phyloP scores from a whole-genome alignment of 1,139 yeast species.

The Candida freyschussii region DNA sequence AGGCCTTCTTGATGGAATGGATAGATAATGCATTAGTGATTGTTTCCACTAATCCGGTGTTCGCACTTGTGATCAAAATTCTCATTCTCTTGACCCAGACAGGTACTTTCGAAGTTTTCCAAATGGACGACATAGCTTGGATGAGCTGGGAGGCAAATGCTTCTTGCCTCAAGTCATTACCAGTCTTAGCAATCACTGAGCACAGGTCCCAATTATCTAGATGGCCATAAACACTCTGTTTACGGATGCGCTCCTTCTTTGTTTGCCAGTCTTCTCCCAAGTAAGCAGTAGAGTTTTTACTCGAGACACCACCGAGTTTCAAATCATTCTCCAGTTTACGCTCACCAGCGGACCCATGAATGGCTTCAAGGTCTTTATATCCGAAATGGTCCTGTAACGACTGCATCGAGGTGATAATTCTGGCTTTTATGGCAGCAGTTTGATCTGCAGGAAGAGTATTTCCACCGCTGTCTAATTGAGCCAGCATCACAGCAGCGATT shows the following conservation, averaged over 20 bases:
- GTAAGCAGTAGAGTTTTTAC: slow-evolving; percentile 40
- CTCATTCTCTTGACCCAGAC: slow-evolving; percentile 95
- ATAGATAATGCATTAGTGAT: slow-evolving; percentile 90
- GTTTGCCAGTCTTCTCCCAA: slow-evolving; percentile 91
- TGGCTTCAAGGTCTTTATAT: slow-evolving; percentile 46
- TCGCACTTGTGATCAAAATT: slow-evolving; percentile 83
- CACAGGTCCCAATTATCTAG: slow-evolving; percentile 89
- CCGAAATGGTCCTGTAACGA: slow-evolving; percentile 72
- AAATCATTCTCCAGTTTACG: slow-evolving; percentile 87
- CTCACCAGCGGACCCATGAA: slow-evolving; percentile 79
- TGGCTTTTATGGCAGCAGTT: slow-evolving; percentile 61
- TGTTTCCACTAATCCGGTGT: slow-evolving; percentile 90
- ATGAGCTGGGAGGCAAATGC: slow-evolving; percentile 96
- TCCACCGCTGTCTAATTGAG: slow-evolving; percentile 73
- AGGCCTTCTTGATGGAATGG: slow-evolving; percentile 88
- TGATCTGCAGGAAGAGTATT: slow-evolving; percentile 68
- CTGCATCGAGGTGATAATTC: slow-evolving; percentile 87
- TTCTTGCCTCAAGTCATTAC: slow-evolving; percentile 92
- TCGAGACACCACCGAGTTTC: slow-evolving; percentile 63
- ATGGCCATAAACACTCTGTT: slow-evolving; percentile 77
- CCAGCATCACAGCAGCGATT: slow-evolving; percentile 90
- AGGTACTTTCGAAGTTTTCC: slow-evolving; percentile 62
- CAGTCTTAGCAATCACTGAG: slow-evolving; percentile 93
- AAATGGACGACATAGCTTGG: slow-evolving; percentile 75
- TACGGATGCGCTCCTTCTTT: slow-evolving; percentile 73